Percentiles rank a stretch among this genome's conserved stretches.
Conservation (phyloP, 2,329 filamentous ascomycete genomes). For the Aspergillus hiratsukae region DNA sequence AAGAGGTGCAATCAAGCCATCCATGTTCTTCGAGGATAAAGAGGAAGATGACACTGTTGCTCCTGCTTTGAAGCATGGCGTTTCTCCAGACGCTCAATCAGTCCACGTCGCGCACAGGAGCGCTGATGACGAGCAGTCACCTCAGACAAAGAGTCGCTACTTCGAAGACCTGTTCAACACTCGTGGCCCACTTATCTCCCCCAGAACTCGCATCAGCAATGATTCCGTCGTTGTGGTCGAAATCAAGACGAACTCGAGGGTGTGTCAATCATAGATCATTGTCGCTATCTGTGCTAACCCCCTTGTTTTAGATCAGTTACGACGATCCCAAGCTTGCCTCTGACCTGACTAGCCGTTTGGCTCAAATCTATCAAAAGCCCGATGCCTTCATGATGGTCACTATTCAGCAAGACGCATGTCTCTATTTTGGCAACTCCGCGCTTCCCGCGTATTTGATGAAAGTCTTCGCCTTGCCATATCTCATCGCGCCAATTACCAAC, state of each 20-base stretch:
- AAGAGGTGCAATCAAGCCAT: conserved; percentile 14
- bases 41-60: conserved; percentile 22
- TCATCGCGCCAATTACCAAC: conserved; percentile 70
- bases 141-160: conserved; percentile 35
- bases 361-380: conserved; percentile 69
- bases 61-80: conserved; percentile 7
- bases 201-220: conserved; percentile 47
- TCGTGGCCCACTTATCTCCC: conserved; percentile 32
- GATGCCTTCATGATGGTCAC: conserved; percentile 70
- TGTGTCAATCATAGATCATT: conserved; percentile 26
- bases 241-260: conserved; percentile 60
- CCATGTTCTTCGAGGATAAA: conserved; percentile 21
- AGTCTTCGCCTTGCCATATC: conserved; percentile 64
- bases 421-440: conserved; percentile 70
- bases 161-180: conserved; percentile 38
- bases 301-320: conserved; percentile 52
- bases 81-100: conserved; percentile 13
- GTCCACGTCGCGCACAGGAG: conserved; percentile 11
- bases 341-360: conserved; percentile 67
- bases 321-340: conserved; percentile 72
- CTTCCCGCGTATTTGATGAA: conserved; percentile 76
- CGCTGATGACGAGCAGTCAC: conserved; percentile 18
- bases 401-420: conserved; percentile 68
- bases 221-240: conserved; percentile 61
- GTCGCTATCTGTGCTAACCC: conserved; percentile 14